Evolutionary conservation across 1,284 basidiomycete genomes (phyloP).

Genomic region (Mycena citricolor): DNA sequence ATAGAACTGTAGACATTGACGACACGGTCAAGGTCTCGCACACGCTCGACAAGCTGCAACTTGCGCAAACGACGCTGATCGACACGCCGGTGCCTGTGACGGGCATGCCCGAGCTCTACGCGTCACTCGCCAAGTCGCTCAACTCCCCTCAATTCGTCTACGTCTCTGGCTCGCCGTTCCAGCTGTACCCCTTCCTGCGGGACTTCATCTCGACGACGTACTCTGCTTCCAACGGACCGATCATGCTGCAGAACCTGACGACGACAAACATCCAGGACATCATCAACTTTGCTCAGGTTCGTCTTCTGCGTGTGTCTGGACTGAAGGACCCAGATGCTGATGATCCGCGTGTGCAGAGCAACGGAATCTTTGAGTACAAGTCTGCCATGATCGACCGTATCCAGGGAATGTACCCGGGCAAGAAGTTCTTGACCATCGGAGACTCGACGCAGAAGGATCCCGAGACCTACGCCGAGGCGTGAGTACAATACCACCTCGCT

Average conservation of each 20-base stretch:
- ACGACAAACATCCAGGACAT: slow-evolving; percentile 32
- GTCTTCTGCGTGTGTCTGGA: background rate
- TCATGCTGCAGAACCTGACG: slow-evolving; percentile 39
- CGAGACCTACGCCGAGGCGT: slow-evolving; percentile 40
- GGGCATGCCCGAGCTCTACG: slow-evolving; percentile 45
- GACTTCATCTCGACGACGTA: slow-evolving; percentile 37
- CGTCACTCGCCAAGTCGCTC: slow-evolving; percentile 35
- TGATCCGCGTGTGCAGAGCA: no score
- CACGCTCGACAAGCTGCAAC: slow-evolving; percentile 34
- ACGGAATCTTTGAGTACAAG: slow-evolving; percentile 35
- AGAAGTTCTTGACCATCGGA: slow-evolving; percentile 39
- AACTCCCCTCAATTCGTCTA: slow-evolving; percentile 40
- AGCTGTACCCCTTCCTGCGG: slow-evolving; percentile 42
- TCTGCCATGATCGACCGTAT: slow-evolving; percentile 35
- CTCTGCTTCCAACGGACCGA: slow-evolving; percentile 36
- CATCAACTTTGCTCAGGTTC: slow-evolving; percentile 27
- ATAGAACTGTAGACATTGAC: slow-evolving; percentile 38
- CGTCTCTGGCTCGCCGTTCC: slow-evolving; percentile 42
- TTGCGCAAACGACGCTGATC: slow-evolving; percentile 38
- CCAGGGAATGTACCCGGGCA: slow-evolving; percentile 38
- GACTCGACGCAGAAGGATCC: slow-evolving; percentile 43
- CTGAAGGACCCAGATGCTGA: slow-evolving; percentile 7
- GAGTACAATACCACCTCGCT: slow-evolving; percentile 18
- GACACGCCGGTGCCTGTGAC: slow-evolving; percentile 38
- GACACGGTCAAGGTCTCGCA: slow-evolving; percentile 44